These are phyloP conservation scores for Entrophospora sp. DNA, from an alignment of 192 early-diverging fungal species.

Conservation along the genomic window DNA sequence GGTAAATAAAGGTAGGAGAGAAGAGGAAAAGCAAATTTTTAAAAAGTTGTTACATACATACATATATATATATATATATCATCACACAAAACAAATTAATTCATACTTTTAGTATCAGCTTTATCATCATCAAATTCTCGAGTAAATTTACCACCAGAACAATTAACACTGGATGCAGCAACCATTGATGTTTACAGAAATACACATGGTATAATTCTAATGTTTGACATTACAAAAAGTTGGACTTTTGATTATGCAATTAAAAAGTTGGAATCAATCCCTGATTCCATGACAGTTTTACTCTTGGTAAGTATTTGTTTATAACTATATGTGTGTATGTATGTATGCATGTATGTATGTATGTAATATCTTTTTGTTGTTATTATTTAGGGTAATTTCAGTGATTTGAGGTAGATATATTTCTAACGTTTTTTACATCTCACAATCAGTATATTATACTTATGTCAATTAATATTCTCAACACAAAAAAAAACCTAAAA, in stretches of 20 bases:
- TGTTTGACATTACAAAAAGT: constrained; percentile 51
- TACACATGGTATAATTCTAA: constrained; percentile 41
- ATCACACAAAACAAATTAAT: neutral
- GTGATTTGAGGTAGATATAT: constrained; percentile 26
- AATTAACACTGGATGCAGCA: constrained; percentile 40
- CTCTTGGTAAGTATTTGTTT: constrained; percentile 32
- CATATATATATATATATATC: neutral
- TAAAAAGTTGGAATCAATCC: constrained; percentile 33
- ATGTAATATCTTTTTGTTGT: neutral
- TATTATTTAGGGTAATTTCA: constrained; percentile 30
- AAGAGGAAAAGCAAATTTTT: neutral
- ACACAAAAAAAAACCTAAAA: too few species aligned
- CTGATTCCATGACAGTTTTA: constrained; percentile 36
- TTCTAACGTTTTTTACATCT: too few species aligned
- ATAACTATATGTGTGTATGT: neutral
- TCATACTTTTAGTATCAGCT: neutral
- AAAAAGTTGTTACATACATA: too few species aligned
- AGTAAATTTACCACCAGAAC: constrained; percentile 20
- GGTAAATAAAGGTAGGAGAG: constrained; percentile 12
- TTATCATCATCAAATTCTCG: neutral
- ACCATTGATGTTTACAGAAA: constrained; percentile 56
- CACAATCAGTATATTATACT: too few species aligned
- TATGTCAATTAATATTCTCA: too few species aligned
- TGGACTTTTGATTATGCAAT: constrained; percentile 55
- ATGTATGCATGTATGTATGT: neutral